Base-by-base conservation (phyloP, 2,329 filamentous ascomycete species). In the Periconia macrospinosa region DNA sequence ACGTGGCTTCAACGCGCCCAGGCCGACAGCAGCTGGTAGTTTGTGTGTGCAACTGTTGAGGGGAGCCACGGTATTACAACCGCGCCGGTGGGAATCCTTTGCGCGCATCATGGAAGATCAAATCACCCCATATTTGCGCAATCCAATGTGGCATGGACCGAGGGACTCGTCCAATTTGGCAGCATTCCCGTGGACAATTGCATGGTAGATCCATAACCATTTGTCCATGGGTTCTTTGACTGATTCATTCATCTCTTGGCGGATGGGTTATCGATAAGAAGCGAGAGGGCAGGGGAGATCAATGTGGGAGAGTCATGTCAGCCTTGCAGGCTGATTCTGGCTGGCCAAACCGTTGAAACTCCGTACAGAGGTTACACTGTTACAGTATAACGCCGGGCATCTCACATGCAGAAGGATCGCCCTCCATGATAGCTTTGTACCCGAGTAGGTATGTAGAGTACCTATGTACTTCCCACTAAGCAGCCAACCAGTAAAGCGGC, bases 1-100 rank as follows among this genome's bases (percentile, higher is more conserved):
- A 27, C 23, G 23, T 27, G 23, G 61, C 58, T 45, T 55, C 57
- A 54, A 59, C 30, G 53, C 56, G 60, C 60, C 63, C 11, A 65
- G 59, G 55, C 61, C 63, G 59, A 60, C 58, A 67, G 55, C 57
- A 60, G 51, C 56, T 53, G 58, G 53, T 50, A 52, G n/a, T n/a
- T n/a, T n/a, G 46, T 60, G 58, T 53, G 65, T 70, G 60, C 55
- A 58, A 70, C 64, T 69, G 65, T 70, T 71, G 68, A 58, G 53
- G 62, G 53, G 51, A 51, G 57, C 57, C 42, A 41, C 54, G 47
- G 67, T 70, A 37, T 37, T 37, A 37, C 33, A 37, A 37, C 33
- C 33, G 33, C 33, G 51, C 47, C 58, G 68, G 65, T 57, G 42
- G 55, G 54, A 37, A 37, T 37, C 62, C 54, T 53, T 57, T 57